phyloP scores from a whole-genome alignment of 202 grass and related monocot genomes.

The Elaeis oleifera region DNA sequence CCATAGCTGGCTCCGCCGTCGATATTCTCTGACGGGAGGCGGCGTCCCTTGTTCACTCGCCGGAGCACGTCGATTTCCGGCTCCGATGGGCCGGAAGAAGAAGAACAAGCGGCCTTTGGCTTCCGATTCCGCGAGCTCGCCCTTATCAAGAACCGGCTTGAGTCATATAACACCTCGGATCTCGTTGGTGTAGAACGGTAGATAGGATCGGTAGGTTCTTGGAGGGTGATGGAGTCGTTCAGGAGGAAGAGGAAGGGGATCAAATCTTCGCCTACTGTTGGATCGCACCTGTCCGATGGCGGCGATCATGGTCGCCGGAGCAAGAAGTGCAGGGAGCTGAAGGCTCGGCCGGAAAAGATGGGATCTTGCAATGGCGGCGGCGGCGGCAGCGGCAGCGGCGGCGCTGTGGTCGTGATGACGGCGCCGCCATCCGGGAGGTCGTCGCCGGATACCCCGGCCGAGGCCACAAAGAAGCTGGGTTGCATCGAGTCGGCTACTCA shows the following conservation, averaged over 20 bases:
- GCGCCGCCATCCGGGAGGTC: constrained; percentile 48
- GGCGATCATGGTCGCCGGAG: constrained; percentile 26
- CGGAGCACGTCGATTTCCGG: background rate
- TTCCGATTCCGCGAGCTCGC: background rate
- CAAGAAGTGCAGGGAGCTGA: constrained; percentile 42
- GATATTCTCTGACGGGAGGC: background rate
- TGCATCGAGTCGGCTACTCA: constrained; percentile 68
- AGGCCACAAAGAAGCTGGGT: constrained; percentile 77
- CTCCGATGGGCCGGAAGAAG: constrained; percentile 7
- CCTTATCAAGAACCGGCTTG: background rate
- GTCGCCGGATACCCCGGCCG: constrained; percentile 38
- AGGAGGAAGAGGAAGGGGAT: constrained; percentile 66
- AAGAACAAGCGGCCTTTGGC: background rate
- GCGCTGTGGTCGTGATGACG: constrained; percentile 42
- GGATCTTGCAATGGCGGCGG: background rate
- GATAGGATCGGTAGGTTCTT: background rate
- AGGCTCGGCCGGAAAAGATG: constrained; percentile 33
- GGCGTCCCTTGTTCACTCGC: constrained; percentile 13
- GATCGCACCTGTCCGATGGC: constrained; percentile 30
- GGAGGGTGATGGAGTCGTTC: constrained; percentile 42
- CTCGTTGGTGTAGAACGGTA: no score
- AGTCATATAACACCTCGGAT: no score
- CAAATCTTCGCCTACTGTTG: constrained; percentile 33
- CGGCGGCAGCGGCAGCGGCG: background rate
- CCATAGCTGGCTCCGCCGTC: no score